Conservation (phyloP, 2,329 filamentous ascomycete genomes). For the Corinectria fuckeliana region DNA sequence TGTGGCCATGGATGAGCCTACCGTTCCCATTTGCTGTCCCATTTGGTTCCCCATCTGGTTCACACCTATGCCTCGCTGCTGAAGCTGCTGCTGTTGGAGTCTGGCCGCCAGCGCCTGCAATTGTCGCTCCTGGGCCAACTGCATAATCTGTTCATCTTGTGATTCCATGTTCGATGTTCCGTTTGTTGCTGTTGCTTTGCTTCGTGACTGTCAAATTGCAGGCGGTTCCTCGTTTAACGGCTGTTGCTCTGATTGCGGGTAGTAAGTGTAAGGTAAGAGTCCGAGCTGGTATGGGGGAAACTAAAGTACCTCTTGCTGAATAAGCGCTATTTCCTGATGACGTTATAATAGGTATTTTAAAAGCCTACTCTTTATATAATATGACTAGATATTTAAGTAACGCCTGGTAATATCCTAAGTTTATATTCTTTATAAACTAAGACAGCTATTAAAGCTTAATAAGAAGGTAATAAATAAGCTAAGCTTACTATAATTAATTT, state of each 20-base stretch:
- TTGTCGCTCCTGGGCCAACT: background rate
- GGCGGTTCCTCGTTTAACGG: background rate
- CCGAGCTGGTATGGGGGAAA: background rate
- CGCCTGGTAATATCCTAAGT: background rate
- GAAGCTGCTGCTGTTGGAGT: background rate
- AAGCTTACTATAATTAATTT: too few species aligned
- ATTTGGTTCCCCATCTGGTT: background rate
- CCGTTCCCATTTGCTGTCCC: background rate
- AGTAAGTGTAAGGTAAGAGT: background rate
- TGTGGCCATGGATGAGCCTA: slow-evolving; percentile 1
- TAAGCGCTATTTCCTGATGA: background rate
- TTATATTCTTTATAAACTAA: background rate
- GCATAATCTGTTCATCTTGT: background rate
- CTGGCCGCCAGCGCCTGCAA: background rate
- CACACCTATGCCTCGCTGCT: background rate
- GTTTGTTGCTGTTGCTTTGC: background rate
- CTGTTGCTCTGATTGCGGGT: background rate
- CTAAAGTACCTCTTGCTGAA: background rate
- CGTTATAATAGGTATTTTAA: background rate
- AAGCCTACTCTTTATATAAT: too few species aligned
- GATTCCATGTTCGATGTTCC: background rate
- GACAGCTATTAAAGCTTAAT: too few species aligned
- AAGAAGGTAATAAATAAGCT: too few species aligned
- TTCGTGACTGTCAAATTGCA: background rate
- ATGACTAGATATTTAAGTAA: too few species aligned